Conservation (phyloP, 1,284 basidiomycete species). For the Tilletia horrida region DNA sequence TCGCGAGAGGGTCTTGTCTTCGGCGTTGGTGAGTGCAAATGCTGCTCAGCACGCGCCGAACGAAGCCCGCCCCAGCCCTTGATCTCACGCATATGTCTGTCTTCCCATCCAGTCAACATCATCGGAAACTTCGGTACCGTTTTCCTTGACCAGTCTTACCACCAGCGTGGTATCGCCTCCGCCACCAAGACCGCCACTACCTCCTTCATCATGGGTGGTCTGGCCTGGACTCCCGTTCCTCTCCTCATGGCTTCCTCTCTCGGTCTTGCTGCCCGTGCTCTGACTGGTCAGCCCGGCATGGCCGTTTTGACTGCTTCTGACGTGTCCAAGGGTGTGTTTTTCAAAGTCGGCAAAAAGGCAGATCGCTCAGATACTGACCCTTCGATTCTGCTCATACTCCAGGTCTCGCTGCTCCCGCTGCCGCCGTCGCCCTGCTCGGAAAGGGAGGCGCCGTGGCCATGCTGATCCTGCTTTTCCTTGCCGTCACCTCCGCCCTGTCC, state of each 20-base stretch:
- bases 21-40: slow-evolving; percentile 60
- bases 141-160: slow-evolving; percentile 44
- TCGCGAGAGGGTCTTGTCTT: slow-evolving; percentile 79
- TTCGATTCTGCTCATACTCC: not conserved
- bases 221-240: slow-evolving; percentile 68
- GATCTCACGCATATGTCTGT: too few relatives aligned
- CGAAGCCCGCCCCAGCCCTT: too few relatives aligned
- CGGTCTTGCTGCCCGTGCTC: slow-evolving; percentile 62
- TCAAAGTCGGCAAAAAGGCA: not conserved
- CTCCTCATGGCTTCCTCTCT: slow-evolving; percentile 64
- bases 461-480: slow-evolving; percentile 66
- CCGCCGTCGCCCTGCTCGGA: slow-evolving; percentile 70
- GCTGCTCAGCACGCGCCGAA: too few relatives aligned
- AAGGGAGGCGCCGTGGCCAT: slow-evolving; percentile 71
- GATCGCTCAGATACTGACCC: not conserved
- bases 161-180: slow-evolving; percentile 81
- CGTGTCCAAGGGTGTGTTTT: slow-evolving; percentile 26
- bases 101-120: slow-evolving; percentile 66
- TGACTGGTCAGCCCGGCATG: slow-evolving; percentile 48
- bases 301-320: slow-evolving; percentile 33
- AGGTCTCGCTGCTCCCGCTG: slow-evolving; percentile 50
- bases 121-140: slow-evolving; percentile 40
- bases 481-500: slow-evolving; percentile 74
- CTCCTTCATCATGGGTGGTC: slow-evolving; percentile 82
- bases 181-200: slow-evolving; percentile 77